Percentiles rank a stretch among this genome's conserved stretches.
Conservation (phyloP, 805 yeast species). For the Hanseniaspora taiwanica region DNA sequence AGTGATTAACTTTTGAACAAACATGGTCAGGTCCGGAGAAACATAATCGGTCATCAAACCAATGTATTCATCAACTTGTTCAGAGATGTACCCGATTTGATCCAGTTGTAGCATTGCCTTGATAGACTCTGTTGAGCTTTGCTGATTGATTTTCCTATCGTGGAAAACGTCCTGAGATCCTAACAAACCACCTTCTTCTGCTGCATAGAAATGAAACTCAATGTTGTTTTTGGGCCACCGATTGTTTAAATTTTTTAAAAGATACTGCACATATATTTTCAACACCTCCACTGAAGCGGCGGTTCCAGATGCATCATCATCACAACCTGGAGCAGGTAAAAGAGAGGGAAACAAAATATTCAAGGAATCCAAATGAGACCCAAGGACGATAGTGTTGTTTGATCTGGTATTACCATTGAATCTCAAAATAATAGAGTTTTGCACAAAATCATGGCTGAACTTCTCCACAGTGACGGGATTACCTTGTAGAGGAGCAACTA, state of each 20-base stretch:
- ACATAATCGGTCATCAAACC: constrained; percentile 75
- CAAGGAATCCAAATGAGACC: constrained; percentile 82
- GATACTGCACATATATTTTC: constrained; percentile 36
- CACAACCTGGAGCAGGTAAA: constrained; percentile 84
- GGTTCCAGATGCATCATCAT: constrained; percentile 87
- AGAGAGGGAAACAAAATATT: constrained; percentile 58
- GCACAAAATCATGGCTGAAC: constrained; percentile 65
- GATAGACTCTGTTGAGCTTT: constrained; percentile 26
- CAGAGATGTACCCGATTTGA: constrained; percentile 72
- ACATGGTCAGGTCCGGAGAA: constrained; percentile 39
- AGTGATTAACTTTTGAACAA: constrained; percentile 46
- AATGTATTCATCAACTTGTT: constrained; percentile 43
- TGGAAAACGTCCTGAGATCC: constrained; percentile 75
- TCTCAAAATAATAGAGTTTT: constrained; percentile 58
- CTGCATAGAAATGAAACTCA: constrained; percentile 90
- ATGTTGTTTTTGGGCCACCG: constrained; percentile 58
- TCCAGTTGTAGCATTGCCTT: constrained; percentile 83
- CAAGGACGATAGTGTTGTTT: constrained; percentile 50
- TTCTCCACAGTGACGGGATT: constrained; percentile 13
- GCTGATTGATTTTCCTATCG: too few species aligned
- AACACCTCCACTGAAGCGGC: constrained; percentile 66
- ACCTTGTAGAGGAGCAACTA: neutral
- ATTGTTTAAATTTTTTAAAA: constrained; percentile 18
- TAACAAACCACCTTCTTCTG: constrained; percentile 84
- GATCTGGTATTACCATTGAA: constrained; percentile 37